Evolutionary conservation across 768 basidiomycete genomes (phyloP).

Genomic region (Hericium rajendrae): DNA sequence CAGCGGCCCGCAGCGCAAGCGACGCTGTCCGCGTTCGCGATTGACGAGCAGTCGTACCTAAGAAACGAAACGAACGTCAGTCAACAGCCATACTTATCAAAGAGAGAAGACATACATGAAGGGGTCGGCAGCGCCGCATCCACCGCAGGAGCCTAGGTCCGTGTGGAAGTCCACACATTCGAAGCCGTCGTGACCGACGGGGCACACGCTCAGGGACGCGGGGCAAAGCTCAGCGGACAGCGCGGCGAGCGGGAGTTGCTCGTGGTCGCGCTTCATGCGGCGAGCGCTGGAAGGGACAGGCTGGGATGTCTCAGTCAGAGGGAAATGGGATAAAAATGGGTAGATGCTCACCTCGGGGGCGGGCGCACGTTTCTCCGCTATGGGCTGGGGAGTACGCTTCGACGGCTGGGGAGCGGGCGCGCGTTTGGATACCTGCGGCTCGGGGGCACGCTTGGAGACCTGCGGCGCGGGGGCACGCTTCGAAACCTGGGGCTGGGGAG

Average conservation of each 20-base stretch:
- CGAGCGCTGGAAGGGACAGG: neutral
- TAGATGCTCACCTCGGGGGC: neutral
- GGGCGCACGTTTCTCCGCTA: neutral
- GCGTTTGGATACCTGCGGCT: neutral
- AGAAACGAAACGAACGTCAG: neutral
- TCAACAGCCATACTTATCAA: neutral
- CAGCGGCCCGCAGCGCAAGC: conserved; percentile 20
- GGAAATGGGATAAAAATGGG: neutral
- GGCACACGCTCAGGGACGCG: neutral
- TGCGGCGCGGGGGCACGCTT: neutral
- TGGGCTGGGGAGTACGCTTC: neutral
- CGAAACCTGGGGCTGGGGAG: neutral
- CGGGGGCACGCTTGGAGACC: neutral
- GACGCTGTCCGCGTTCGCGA: conserved; percentile 17
- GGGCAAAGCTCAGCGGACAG: neutral
- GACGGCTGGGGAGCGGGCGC: neutral
- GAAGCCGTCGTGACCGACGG: conserved; percentile 8
- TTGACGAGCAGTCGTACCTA: conserved; percentile 21
- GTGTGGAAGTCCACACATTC: conserved; percentile 22
- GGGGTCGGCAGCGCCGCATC: conserved; percentile 19
- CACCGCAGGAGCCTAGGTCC: conserved; percentile 23
- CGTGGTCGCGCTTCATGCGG: neutral
- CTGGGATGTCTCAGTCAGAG: neutral
- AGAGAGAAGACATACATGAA: conserved; percentile 10
- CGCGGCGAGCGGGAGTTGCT: neutral